phyloP scores from a whole-genome alignment of 768 basidiomycete genomes.

The Lentinula raphanica region DNA sequence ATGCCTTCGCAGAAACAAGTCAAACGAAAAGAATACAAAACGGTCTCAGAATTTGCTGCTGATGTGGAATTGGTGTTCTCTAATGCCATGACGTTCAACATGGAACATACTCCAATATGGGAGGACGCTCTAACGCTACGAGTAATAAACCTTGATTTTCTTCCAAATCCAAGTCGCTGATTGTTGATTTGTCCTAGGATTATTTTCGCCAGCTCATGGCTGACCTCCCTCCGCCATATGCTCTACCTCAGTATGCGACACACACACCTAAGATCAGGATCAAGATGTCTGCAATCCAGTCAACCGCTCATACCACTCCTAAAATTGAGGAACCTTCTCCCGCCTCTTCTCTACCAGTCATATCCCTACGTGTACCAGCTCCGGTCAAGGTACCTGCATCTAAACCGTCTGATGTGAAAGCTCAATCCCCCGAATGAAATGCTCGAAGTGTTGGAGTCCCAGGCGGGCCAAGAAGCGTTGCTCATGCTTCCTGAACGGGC shows the following conservation, averaged over 20 bases:
- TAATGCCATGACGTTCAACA: constrained; percentile 86
- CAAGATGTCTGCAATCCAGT: constrained; percentile 60
- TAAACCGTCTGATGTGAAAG: constrained; percentile 19
- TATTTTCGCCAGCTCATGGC: constrained; percentile 72
- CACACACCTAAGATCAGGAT: constrained; percentile 58
- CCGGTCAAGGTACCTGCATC: constrained; percentile 16
- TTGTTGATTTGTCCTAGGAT: constrained; percentile 38
- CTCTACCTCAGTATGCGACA: constrained; percentile 57
- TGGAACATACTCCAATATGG: constrained; percentile 79
- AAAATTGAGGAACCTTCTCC: constrained; percentile 11
- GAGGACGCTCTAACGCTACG: constrained; percentile 66
- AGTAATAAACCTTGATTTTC: constrained; percentile 28
- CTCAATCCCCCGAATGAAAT: constrained; percentile 10
- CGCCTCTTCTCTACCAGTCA: neutral
- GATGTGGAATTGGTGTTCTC: constrained; percentile 89
- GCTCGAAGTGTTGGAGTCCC: neutral
- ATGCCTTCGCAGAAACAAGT: constrained; percentile 59
- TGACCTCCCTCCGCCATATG: constrained; percentile 63
- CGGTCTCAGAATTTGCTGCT: constrained; percentile 64
- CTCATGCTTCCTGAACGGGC: neutral
- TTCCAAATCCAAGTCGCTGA: constrained; percentile 2
- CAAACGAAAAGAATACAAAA: constrained; percentile 72
- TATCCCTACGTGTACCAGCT: constrained; percentile 9
- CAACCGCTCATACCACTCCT: constrained; percentile 25
- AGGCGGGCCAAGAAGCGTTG: neutral